A percentile compares a stretch with the other conserved stretches of the same genome.
These are phyloP conservation scores for Pelargonium myrrhifolium DNA, from an alignment of 441 rosid genomes.

Conservation along the genomic window DNA sequence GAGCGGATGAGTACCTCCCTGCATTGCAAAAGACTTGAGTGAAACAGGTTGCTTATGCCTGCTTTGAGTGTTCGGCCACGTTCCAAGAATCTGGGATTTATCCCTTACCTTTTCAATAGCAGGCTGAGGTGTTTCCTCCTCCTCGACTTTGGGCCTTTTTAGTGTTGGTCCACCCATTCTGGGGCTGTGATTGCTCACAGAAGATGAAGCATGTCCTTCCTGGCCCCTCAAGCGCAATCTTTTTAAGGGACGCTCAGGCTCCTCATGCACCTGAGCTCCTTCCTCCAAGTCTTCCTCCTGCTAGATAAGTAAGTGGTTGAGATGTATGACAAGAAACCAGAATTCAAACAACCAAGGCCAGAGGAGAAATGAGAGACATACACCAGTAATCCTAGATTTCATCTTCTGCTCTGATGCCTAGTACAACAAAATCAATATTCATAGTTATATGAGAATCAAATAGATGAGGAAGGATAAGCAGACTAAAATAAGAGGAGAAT, in stretches of 20 bases:
- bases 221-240: conserved; percentile 3
- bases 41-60: conserved; percentile 26
- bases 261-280: conserved; percentile 1
- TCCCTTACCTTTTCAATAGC: neutral
- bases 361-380: neutral
- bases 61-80: conserved; percentile 16
- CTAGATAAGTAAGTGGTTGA: neutral
- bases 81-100: conserved; percentile 12
- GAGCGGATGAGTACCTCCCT: conserved; percentile 40
- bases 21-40: conserved; percentile 20
- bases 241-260: conserved; percentile 1
- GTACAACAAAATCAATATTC: neutral
- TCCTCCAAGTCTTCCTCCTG: conserved; percentile 1
- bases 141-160: conserved; percentile 3
- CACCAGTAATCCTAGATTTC: neutral
- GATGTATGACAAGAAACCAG: neutral
- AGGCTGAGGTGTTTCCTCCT: neutral
- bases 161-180: neutral
- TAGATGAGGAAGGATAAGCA: neutral
- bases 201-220: conserved; percentile 2
- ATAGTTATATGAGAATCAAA: neutral
- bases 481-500: neutral
- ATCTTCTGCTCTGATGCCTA: neutral
- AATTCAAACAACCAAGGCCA: neutral
- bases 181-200: neutral